Conservation (phyloP, 345 rosid genomes). For the Iberis pinnata region DNA sequence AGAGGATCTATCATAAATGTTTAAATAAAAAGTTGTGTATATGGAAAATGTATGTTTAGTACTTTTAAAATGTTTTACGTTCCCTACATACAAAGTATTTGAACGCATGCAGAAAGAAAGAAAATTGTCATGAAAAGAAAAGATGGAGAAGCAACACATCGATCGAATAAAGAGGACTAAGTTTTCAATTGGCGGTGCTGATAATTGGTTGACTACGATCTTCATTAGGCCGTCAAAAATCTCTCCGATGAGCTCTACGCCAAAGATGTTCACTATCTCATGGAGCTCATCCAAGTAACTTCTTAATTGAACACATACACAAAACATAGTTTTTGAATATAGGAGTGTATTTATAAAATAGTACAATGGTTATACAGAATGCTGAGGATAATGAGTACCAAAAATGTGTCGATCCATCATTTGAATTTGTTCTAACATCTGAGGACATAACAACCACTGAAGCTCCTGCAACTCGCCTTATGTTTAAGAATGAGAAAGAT, state of each 20-base stretch:
- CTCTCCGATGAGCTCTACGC: conserved; percentile 68
- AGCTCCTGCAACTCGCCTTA: conserved; percentile 54
- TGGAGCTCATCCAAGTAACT: conserved; percentile 63
- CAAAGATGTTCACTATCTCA: conserved; percentile 63
- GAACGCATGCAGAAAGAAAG: no score
- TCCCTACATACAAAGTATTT: no score
- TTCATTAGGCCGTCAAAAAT: conserved; percentile 51
- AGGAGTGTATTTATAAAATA: no score
- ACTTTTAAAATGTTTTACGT: no score
- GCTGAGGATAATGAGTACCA: conserved; percentile 70
- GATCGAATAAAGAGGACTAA: conserved; percentile 38
- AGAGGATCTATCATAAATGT: no score
- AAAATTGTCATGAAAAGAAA: no score
- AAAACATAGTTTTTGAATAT: background rate
- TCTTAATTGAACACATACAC: background rate
- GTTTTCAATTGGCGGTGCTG: conserved; percentile 53
- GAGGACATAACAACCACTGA: conserved; percentile 62
- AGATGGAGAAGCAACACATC: conserved; percentile 45
- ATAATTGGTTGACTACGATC: conserved; percentile 44
- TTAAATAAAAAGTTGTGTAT: no score
- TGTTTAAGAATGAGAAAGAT: conserved; percentile 66
- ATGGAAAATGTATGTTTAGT: no score
- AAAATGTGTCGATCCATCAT: conserved; percentile 58
- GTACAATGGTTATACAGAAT: conserved; percentile 31
- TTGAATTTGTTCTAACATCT: conserved; percentile 62